Base-by-base conservation (phyloP, 2,329 filamentous ascomycete species). In the Cucurbitaria berberidis region DNA sequence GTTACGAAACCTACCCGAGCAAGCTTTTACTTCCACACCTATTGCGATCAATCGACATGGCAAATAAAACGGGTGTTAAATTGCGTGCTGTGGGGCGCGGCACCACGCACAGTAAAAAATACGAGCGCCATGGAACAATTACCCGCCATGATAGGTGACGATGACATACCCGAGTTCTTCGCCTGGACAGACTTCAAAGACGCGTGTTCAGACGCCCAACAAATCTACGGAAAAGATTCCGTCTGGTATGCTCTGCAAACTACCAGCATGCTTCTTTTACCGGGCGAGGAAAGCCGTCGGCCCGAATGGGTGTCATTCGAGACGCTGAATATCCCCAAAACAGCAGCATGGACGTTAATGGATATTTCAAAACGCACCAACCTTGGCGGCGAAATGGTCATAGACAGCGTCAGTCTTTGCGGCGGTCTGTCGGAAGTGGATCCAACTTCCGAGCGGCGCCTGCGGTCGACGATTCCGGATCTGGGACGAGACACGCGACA, bases 21-120 rank as follows among this genome's bases (percentile, higher is more conserved):
- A 5, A 51, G 47, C 3, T 39, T 55, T 16, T 34, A 39, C 26
- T 43, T 51, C 36, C 32, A 52, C 7, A 51, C 53, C 24, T 48
- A 51, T 35, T 56, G 48, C 22, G 44, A 51, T 29, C 29, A 36
- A 3, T 29, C 18, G 4, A 42, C 48, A 22, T 56, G 53, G 53
- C 53, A 52, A 19, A 51, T 56, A n/a, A 56, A 36, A 34, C 39
- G 45, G 19, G 44, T 42, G 21, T 29, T 56, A 13, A 42, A 42
- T 16, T 53, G 50, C 30, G 43, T 48, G 9, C 7, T 48, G 40
- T 53, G 51, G 45, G 24, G 32, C 40, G 13, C 15, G 19, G 32
- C 35, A 18, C n/a, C 34, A 13, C 34, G 18, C 7, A 18, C 18
- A 2, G 16, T 7, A 18, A 9, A 18, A 7, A 4, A 9, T 4